A percentile compares a stretch with the other conserved stretches of the same genome.
Evolutionary conservation across 257 asterid species (phyloP).

Genomic region (Anisodus tanguticus): DNA sequence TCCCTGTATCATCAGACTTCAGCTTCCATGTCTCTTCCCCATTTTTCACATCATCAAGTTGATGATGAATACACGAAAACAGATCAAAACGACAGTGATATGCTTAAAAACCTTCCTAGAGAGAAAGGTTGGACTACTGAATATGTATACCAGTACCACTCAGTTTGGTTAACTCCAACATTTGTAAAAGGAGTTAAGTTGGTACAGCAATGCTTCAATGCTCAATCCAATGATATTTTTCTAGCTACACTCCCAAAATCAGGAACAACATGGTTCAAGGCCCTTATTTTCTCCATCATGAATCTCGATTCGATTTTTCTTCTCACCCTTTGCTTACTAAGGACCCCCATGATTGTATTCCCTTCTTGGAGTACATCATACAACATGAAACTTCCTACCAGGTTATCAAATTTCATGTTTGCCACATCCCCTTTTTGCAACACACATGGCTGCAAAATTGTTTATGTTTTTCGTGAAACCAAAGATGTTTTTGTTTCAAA

Average conservation of each 20-base stretch:
- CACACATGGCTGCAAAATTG: neutral
- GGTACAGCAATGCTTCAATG: neutral
- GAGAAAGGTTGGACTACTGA: neutral
- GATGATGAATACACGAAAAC: neutral
- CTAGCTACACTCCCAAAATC: neutral
- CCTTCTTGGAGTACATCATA: neutral
- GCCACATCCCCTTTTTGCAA: neutral
- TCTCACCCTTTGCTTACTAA: neutral
- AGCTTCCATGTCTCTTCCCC: neutral
- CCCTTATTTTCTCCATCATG: neutral
- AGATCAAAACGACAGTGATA: neutral
- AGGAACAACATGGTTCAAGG: neutral
- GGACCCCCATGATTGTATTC: neutral
- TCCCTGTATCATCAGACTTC: neutral
- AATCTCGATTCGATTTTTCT: neutral
- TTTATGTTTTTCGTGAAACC: neutral
- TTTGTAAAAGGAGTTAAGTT: neutral
- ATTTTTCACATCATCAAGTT: neutral
- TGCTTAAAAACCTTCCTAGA: neutral
- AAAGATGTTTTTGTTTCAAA: neutral
- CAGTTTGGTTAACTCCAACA: neutral
- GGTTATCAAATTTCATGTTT: neutral
- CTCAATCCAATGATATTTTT: neutral
- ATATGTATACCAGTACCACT: neutral
- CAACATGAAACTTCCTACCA: neutral